These are phyloP conservation scores for Cystofilobasidium capitatum DNA, from an alignment of 768 basidiomycete genomes.

Conservation along the genomic window DNA sequence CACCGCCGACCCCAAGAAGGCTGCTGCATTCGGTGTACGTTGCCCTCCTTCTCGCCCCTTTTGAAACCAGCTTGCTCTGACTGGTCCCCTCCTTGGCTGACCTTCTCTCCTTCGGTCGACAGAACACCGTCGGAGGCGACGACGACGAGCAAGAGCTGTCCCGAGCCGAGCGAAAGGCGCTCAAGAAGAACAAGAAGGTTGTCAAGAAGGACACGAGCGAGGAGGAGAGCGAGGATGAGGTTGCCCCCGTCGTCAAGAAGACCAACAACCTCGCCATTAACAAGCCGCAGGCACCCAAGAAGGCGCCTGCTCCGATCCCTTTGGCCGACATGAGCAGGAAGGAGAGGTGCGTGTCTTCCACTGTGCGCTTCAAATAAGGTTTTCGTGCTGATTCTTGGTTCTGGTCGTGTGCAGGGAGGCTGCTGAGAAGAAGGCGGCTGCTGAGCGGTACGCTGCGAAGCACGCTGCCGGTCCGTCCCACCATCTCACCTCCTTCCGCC, in stretches of 20 bases:
- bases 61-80: conserved; percentile 16
- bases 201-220: conserved; percentile 37
- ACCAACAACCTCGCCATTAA: conserved; percentile 47
- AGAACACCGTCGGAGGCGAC: conserved; percentile 38
- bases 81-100: background rate
- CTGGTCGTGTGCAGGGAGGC: conserved; percentile 58
- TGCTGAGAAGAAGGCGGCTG: conserved; percentile 83
- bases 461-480: conserved; percentile 37
- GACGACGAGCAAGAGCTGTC: conserved; percentile 47
- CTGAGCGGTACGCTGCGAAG: conserved; percentile 84
- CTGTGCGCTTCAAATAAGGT: no score
- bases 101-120: conserved; percentile 31
- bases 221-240: conserved; percentile 53
- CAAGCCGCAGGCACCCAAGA: conserved; percentile 27
- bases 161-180: conserved; percentile 61
- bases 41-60: conserved; percentile 34
- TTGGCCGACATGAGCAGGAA: conserved; percentile 31
- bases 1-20: conserved; percentile 38
- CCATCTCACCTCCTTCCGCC: background rate
- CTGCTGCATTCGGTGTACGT: conserved; percentile 37
- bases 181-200: conserved; percentile 66
- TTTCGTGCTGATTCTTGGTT: background rate
- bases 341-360: conserved; percentile 40
- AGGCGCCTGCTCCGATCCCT: conserved; percentile 21
- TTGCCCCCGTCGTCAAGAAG: conserved; percentile 74